Conservation (phyloP, 805 yeast species). For the Maudiozyma barnettii region DNA sequence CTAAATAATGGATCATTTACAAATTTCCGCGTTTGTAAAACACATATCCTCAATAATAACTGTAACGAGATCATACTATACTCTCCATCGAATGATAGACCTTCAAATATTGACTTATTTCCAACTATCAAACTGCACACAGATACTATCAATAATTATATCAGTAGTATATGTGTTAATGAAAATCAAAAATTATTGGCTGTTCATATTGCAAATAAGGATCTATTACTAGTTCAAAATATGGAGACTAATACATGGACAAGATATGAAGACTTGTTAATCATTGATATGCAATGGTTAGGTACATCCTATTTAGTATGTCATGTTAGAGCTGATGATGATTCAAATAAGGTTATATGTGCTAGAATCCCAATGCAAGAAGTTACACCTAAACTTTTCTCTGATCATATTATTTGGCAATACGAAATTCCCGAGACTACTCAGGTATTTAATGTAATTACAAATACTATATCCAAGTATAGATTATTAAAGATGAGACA, state of each 20-base stretch:
- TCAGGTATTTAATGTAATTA: slow-evolving; percentile 11
- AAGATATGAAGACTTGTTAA: slow-evolving; percentile 16
- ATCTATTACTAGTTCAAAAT: slow-evolving; percentile 23
- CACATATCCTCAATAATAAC: slow-evolving; percentile 17
- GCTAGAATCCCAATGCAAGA: slow-evolving; percentile 19
- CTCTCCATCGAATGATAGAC: slow-evolving; percentile 20
- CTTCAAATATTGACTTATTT: slow-evolving; percentile 12
- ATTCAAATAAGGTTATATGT: slow-evolving; percentile 14
- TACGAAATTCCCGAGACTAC: slow-evolving; percentile 13
- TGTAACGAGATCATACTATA: slow-evolving; percentile 24
- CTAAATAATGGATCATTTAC: slow-evolving; percentile 13
- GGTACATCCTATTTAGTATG: slow-evolving; percentile 24
- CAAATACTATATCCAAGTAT: slow-evolving; percentile 18
- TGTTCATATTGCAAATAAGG: slow-evolving; percentile 24
- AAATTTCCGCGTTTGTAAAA: slow-evolving; percentile 17
- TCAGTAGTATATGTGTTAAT: slow-evolving; percentile 16
- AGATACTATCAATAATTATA: slow-evolving; percentile 23
- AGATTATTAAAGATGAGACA: slow-evolving; percentile 15
- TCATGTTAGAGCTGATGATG: slow-evolving; percentile 17
- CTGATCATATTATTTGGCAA: slow-evolving; percentile 22
- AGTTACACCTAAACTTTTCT: slow-evolving; percentile 4
- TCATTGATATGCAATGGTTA: slow-evolving; percentile 27
- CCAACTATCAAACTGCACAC: slow-evolving; percentile 25
- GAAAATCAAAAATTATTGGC: slow-evolving; percentile 21
- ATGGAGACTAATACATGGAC: slow-evolving; percentile 23